Percentiles rank a stretch among this genome's conserved stretches.
phyloP scores from a whole-genome alignment of 176 grass and related monocot species.

The Puccinellia tenuiflora region DNA sequence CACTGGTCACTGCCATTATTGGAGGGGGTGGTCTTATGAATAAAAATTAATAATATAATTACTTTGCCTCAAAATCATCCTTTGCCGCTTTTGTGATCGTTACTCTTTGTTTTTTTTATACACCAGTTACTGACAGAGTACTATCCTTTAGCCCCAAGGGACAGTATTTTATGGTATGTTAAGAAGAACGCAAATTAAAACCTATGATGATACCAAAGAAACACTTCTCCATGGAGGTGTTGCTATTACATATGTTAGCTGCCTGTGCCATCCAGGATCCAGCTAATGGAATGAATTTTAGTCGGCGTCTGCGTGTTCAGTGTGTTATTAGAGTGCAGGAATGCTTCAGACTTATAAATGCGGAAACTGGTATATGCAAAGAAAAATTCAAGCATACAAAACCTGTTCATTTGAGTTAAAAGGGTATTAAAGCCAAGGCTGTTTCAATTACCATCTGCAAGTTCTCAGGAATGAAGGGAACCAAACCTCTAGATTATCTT shows the following conservation, averaged over 20 bases:
- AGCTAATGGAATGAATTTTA: background rate
- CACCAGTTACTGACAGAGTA: background rate
- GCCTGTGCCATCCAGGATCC: background rate
- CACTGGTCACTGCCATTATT: background rate
- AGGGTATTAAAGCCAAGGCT: background rate
- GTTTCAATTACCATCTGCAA: background rate
- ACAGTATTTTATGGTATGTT: background rate
- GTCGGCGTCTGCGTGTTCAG: background rate
- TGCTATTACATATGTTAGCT: background rate
- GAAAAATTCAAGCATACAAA: background rate
- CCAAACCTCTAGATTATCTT: too few relatives aligned
- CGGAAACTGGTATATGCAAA: background rate
- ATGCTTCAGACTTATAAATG: background rate
- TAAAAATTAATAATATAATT: constrained; percentile 15
- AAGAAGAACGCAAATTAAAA: background rate
- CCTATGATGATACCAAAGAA: background rate
- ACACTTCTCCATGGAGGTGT: background rate
- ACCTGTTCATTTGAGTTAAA: background rate
- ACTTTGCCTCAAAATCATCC: background rate
- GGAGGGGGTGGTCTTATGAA: constrained; percentile 15
- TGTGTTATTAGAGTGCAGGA: background rate
- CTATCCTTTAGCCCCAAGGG: background rate
- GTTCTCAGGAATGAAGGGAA: background rate
- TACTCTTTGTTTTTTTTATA: background rate
- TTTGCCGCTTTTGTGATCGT: background rate